Base-by-base conservation (phyloP, 164 flowering plant genomes). In the Stephania japonica region DNA sequence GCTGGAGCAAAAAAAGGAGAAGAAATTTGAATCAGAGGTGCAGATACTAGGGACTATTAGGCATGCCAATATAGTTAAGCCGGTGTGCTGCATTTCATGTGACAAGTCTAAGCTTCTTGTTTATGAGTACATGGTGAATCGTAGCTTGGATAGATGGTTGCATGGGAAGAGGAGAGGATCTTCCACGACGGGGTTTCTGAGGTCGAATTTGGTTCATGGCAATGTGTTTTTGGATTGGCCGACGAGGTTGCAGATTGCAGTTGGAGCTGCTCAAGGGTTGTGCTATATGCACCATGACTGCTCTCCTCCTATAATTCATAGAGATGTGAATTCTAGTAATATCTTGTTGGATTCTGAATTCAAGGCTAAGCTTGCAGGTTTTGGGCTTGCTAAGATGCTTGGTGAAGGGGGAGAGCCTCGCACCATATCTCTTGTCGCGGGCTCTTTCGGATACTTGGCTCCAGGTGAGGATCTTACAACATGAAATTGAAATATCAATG, bases 211-310 rank as follows among this genome's bases (percentile, higher is more conserved):
- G 0, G 82, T 68, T 14, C 77, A 62, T 9, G 76, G 73, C 25
- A 42, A n/a, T 25, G 78, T 65, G 13, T 72, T n/a, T n/a, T n/a
- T 92, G 77, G 90, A 85, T 61, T 94, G 98, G 98, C 95, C 93
- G 6, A 81, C 43, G 47, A 83, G 98, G 74, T 65, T 87, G 73
- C 81, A 78, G 70, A 86, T 94, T 72, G 97, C 95, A 0, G 71
- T 87, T 19, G 98, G 94, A 49, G 90, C 97, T 59, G 98, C 98
- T 12, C 93, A 86, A 47, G 98, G 97, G 16, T 87, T 92, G 7
- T 80, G 83, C 73, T 91, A 94, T 73, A 89, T 94, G 97, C 98
- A 94, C 81, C 91, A 91, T 73, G 86, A 83, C 32, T 92, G 97
- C 75, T 81, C 86, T 14, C 91, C 91, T 0, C 87, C 93, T 0